Evolutionary conservation across 73 alveolate species (phyloP).

Genomic region (Paramecium tetraurelia): DNA sequence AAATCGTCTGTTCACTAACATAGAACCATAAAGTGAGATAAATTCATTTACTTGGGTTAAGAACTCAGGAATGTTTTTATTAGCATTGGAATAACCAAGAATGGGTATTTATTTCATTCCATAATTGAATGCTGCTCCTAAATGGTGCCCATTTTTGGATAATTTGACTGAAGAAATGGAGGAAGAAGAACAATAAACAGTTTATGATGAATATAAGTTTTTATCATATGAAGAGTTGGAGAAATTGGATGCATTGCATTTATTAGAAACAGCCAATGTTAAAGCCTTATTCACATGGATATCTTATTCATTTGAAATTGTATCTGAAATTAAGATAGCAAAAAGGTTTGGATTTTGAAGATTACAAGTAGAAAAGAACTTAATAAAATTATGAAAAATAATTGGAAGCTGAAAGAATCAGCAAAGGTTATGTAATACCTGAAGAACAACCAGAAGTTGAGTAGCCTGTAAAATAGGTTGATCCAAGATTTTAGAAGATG

Average conservation of each 20-base stretch:
- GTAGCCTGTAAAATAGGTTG: slow-evolving; percentile 31
- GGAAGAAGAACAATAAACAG: slow-evolving; percentile 51
- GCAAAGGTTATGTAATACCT: slow-evolving; percentile 69
- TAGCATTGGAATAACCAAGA: slow-evolving; percentile 82
- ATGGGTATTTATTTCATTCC: slow-evolving; percentile 80
- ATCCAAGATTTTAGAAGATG: slow-evolving; percentile 70
- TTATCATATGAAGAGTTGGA: slow-evolving; percentile 77
- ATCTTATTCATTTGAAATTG: slow-evolving; percentile 75
- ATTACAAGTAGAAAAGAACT: slow-evolving; percentile 69
- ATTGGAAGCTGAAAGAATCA: slow-evolving; percentile 62
- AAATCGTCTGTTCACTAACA: slow-evolving; percentile 72
- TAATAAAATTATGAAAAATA: slow-evolving; percentile 73
- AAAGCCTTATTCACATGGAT: slow-evolving; percentile 81
- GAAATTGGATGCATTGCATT: slow-evolving; percentile 55
- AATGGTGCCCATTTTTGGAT: slow-evolving; percentile 85
- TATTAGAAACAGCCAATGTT: slow-evolving; percentile 79
- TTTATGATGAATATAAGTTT: slow-evolving; percentile 83
- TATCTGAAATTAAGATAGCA: slow-evolving; percentile 75
- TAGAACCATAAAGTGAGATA: slow-evolving; percentile 77
- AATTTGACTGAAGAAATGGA: slow-evolving; percentile 84
- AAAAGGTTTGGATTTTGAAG: slow-evolving; percentile 71
- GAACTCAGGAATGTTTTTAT: slow-evolving; percentile 74
- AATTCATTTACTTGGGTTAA: slow-evolving; percentile 72
- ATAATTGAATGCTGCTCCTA: slow-evolving; percentile 81
- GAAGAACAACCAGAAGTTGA: slow-evolving; percentile 7